A percentile compares a stretch with the other conserved stretches of the same genome.
phyloP scores from a whole-genome alignment of 352 stramenopile species.

The Globisporangium alternatum region DNA sequence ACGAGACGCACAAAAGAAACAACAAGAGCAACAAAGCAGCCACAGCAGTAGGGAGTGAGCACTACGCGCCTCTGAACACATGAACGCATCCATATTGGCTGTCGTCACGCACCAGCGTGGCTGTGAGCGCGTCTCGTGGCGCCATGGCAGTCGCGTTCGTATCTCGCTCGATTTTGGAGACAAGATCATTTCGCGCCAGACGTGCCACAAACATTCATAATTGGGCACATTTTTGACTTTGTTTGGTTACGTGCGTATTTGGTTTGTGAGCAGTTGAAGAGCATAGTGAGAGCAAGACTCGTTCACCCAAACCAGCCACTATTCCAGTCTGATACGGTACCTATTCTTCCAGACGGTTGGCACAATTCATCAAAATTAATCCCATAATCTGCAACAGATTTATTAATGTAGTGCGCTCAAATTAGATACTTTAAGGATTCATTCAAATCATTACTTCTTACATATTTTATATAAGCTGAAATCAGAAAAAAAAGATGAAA shows the following conservation, averaged over 20 bases:
- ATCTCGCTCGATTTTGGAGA: background rate
- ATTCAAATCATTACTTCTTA: background rate
- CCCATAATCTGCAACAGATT: background rate
- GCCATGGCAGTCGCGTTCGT: slow-evolving; percentile 19
- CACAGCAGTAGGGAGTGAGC: background rate
- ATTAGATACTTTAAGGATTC: background rate
- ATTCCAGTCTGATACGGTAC: background rate
- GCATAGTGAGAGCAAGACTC: too few species aligned
- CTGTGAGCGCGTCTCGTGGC: slow-evolving; percentile 18
- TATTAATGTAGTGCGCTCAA: background rate
- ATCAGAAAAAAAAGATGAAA: background rate
- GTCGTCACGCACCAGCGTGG: slow-evolving; percentile 47
- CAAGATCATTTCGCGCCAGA: background rate
- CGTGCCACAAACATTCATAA: background rate
- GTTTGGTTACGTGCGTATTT: background rate
- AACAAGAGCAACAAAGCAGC: background rate
- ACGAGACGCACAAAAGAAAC: background rate
- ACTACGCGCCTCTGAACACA: background rate
- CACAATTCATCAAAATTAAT: background rate
- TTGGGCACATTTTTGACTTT: background rate
- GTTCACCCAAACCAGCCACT: background rate
- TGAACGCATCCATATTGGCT: background rate
- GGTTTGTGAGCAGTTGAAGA: background rate
- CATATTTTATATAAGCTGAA: background rate
- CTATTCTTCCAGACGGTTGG: background rate